These are phyloP conservation scores for Esteya vermicola DNA, from an alignment of 2,329 filamentous ascomycete genomes.

Conservation along the genomic window DNA sequence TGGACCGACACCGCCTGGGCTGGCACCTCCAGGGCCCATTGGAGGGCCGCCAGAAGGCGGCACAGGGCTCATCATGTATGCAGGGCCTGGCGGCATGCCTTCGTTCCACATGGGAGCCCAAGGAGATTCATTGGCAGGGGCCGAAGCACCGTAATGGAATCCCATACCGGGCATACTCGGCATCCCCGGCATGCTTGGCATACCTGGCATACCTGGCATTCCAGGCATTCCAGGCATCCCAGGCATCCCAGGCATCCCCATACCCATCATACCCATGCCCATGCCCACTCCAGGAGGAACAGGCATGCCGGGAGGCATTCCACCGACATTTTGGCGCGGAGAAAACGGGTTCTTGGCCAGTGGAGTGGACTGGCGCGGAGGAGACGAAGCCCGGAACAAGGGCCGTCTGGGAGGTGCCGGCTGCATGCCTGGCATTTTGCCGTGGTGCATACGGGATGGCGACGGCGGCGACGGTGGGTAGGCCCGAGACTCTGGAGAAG, in stretches of 20 bases:
- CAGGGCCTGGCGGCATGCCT: not conserved
- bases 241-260: no score
- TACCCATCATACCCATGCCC: no score
- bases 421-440: no score
- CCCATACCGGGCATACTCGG: no score
- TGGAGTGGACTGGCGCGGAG: not conserved
- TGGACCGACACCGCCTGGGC: not conserved
- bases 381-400: not conserved
- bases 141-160: not conserved
- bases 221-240: no score
- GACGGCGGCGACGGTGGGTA: slow-evolving; percentile 1
- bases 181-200: no score
- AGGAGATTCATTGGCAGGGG: not conserved
- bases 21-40: not conserved
- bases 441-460: no score
- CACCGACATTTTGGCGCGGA: no score
- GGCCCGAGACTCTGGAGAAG: not conserved
- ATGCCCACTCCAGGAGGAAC: no score
- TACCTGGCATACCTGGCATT: no score
- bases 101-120: not conserved
- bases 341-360: not conserved
- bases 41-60: not conserved
- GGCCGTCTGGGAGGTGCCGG: no score
- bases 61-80: not conserved
- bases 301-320: no score